Conservation (phyloP, 164 flowering plant species). For the Macadamia tetraphylla region DNA sequence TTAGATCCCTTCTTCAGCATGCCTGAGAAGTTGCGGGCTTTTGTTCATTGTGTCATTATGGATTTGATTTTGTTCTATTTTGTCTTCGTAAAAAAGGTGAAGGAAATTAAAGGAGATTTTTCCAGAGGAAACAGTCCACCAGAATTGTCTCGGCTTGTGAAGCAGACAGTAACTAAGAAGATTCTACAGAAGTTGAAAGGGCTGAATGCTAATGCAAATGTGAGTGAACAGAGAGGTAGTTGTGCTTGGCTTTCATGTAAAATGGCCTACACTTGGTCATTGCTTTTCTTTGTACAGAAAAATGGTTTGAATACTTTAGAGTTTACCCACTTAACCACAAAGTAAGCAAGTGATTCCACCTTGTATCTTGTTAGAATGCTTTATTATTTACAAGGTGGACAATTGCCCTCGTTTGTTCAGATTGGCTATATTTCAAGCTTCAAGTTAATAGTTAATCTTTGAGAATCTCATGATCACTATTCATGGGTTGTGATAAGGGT, state of each 20-base stretch:
- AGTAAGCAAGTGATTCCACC: not conserved
- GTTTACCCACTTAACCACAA: conserved; percentile 2
- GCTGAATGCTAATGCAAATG: conserved; percentile 36
- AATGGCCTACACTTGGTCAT: not conserved
- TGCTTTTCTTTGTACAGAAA: not conserved
- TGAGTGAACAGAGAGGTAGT: conserved; percentile 59
- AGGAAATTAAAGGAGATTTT: conserved; percentile 36
- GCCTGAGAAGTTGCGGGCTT: not conserved
- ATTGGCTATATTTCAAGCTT: too few relatives aligned
- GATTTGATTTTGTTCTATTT: not conserved
- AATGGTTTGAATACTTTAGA: conserved; percentile 3
- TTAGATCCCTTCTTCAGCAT: too few relatives aligned
- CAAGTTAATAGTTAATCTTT: too few relatives aligned
- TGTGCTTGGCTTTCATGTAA: conserved; percentile 8
- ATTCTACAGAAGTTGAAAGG: conserved; percentile 49
- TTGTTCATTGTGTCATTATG: not conserved
- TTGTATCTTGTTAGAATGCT: not conserved
- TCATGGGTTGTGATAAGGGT: too few relatives aligned
- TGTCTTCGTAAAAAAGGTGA: conserved; percentile 38
- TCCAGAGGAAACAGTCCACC: conserved; percentile 21
- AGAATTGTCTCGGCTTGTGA: conserved; percentile 43
- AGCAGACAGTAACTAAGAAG: conserved; percentile 59
- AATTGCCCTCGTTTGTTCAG: not conserved
- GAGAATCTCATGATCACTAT: too few relatives aligned
- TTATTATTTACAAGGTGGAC: not conserved